Conservation (phyloP, 2,329 filamentous ascomycete genomes). For the Fusarium miscanthi region DNA sequence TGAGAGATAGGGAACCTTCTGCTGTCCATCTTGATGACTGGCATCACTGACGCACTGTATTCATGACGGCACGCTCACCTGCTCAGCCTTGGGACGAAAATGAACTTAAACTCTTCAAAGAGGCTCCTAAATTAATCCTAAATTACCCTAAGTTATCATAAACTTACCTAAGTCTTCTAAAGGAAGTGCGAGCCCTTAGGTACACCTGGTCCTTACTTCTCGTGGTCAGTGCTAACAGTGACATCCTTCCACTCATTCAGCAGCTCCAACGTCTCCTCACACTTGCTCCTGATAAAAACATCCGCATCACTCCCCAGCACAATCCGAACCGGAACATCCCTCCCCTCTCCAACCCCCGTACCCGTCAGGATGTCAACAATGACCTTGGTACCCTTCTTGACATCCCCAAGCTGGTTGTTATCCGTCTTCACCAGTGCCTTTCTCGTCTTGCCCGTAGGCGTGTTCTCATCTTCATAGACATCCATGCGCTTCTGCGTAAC, state of each 20-base stretch:
- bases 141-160: no score
- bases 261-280: conserved; percentile 54
- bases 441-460: conserved; percentile 46
- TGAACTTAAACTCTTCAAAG: no score
- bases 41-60: background rate
- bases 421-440: conserved; percentile 51
- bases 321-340: conserved; percentile 63
- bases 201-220: background rate
- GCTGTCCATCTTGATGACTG: background rate
- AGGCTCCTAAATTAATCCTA: no score
- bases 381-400: conserved; percentile 62
- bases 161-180: no score
- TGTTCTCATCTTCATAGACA: conserved; percentile 47
- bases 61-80: no score
- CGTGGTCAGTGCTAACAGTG: conserved; percentile 40
- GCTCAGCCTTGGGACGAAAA: no score
- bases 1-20: no score
- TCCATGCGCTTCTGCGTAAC: conserved; percentile 47
- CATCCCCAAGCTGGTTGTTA: conserved; percentile 65
- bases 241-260: conserved; percentile 62
- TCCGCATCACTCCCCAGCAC: conserved; percentile 65
- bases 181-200: no score
- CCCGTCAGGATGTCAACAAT: conserved; percentile 67
- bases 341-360: conserved; percentile 59
- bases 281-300: conserved; percentile 56